phyloP scores from a whole-genome alignment of 2,329 filamentous ascomycete species.

The Monascus ruber region DNA sequence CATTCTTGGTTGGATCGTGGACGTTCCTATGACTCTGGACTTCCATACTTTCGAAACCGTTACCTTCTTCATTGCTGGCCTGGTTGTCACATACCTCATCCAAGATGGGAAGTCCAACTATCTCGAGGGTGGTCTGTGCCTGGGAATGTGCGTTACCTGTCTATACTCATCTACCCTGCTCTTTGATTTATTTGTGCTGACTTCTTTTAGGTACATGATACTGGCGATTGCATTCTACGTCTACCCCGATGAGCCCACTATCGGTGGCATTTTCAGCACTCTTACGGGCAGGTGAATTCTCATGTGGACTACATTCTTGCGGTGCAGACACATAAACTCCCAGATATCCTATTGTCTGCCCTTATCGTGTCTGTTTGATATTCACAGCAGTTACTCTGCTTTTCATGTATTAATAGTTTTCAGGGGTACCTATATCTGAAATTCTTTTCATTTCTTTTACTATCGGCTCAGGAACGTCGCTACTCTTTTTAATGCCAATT shows the following conservation, averaged over 20 bases:
- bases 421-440: too few relatives aligned
- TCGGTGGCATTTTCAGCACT: slow-evolving; percentile 6
- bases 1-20: slow-evolving; percentile 67
- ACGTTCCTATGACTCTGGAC: slow-evolving; percentile 61
- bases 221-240: slow-evolving; percentile 39
- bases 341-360: too few relatives aligned
- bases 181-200: slow-evolving; percentile 1
- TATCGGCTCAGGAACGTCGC: too few relatives aligned
- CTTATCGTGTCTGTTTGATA: too few relatives aligned
- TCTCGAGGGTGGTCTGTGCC: slow-evolving; percentile 64
- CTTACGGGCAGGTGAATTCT: not conserved
- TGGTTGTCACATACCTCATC: slow-evolving; percentile 63
- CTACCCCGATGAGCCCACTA: slow-evolving; percentile 31
- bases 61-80: slow-evolving; percentile 61
- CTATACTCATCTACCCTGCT: slow-evolving; percentile 1
- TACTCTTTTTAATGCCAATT: too few relatives aligned
- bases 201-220: slow-evolving; percentile 28
- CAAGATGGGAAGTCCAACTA: slow-evolving; percentile 79
- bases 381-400: too few relatives aligned
- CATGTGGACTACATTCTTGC: too few relatives aligned
- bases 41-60: slow-evolving; percentile 75
- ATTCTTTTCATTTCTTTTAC: too few relatives aligned
- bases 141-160: slow-evolving; percentile 38
- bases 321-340: too few relatives aligned
- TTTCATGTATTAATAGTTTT: too few relatives aligned